Base-by-base conservation (phyloP, 805 yeast genomes). In the Nakazawaea ambrosiae region DNA sequence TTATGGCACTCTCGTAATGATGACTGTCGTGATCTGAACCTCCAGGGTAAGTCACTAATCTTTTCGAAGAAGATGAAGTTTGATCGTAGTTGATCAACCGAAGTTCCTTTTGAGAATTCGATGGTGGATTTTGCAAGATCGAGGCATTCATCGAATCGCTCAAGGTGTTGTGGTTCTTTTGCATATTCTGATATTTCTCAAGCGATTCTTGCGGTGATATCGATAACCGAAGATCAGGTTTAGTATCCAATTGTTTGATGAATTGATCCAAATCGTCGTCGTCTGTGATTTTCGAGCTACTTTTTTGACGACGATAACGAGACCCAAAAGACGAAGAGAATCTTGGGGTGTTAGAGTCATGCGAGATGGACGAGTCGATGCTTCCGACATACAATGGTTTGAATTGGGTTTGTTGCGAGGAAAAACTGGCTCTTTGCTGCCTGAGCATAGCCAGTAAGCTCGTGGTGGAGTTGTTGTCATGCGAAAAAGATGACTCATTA, bases 241-340 rank as follows among this genome's bases (percentile, higher is more conserved):
- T 61, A 7, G 60, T 51, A 28, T 61, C 65, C 19, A 61, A 40
- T 53, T 59, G 49, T 33, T 49, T 57, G 45, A 61, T 49, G 40
- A 61, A 60, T 16, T 49, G 49, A 26, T 55, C 61, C 7, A 61
- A 45, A 31, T 55, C 63, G 31, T 57, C 63, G 33, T 54, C 63
- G 27, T 44, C 39, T 9, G n/a, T 20, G 15, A 29, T 15, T 7
- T 48, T 40, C 2, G 49, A 42, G 9, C 47, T 48, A 39, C 53
- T 31, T 14, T 40, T 32, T 16, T 32, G 36, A 7, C 40, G 12
- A 5, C 43, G 49, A 31, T 55, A 48, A 34, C 84, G 61, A n/a
- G 79, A 77, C 0, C 85, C 84, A 55, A 81, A 81, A 0, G 89
- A 79, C 1, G 90, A 77, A 2, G 85, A 72, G 46, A 79, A 81